These are phyloP conservation scores for Saccharomyces hybrid DNA, from an alignment of 1,139 yeast genomes.

Conservation along the genomic window DNA sequence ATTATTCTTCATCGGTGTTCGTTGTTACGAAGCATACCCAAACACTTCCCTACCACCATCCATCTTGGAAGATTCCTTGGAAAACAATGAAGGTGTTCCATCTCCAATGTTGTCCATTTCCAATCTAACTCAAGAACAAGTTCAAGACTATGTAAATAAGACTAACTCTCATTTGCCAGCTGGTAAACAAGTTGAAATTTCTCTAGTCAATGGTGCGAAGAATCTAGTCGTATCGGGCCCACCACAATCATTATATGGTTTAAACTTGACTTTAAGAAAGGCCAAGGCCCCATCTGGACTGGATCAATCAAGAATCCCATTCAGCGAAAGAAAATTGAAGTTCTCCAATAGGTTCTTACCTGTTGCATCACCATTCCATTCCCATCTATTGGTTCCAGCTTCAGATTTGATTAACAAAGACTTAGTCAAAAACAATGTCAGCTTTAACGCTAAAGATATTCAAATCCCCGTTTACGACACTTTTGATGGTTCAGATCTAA, in stretches of 20 bases:
- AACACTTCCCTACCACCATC: slow-evolving; percentile 92
- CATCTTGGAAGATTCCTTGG: slow-evolving; percentile 84
- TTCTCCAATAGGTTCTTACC: slow-evolving; percentile 93
- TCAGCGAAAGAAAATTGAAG: slow-evolving; percentile 85
- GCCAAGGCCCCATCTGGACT: slow-evolving; percentile 91
- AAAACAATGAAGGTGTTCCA: slow-evolving; percentile 93
- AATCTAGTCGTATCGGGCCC: slow-evolving; percentile 96
- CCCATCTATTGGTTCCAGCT: slow-evolving; percentile 72
- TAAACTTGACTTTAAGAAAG: slow-evolving; percentile 83
- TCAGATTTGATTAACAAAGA: slow-evolving; percentile 60
- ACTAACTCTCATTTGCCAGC: slow-evolving; percentile 90
- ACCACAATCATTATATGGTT: slow-evolving; percentile 96
- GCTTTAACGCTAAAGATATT: slow-evolving; percentile 49
- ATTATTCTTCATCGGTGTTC: slow-evolving; percentile 86
- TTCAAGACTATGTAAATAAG: slow-evolving; percentile 67
- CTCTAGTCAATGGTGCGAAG: slow-evolving; percentile 91
- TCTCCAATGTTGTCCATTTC: slow-evolving; percentile 95
- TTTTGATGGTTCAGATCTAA: slow-evolving; percentile 73
- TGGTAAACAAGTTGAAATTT: slow-evolving; percentile 84
- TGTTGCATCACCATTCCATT: slow-evolving; percentile 94
- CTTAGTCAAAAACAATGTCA: slow-evolving; percentile 48
- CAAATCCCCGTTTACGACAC: slow-evolving; percentile 90
- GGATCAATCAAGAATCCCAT: slow-evolving; percentile 91
- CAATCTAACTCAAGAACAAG: slow-evolving; percentile 74
- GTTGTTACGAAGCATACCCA: slow-evolving; percentile 87